A percentile compares a stretch with the other conserved stretches of the same genome.
phyloP scores from a whole-genome alignment of 2,329 filamentous ascomycete genomes.

The Amauroascus niger region DNA sequence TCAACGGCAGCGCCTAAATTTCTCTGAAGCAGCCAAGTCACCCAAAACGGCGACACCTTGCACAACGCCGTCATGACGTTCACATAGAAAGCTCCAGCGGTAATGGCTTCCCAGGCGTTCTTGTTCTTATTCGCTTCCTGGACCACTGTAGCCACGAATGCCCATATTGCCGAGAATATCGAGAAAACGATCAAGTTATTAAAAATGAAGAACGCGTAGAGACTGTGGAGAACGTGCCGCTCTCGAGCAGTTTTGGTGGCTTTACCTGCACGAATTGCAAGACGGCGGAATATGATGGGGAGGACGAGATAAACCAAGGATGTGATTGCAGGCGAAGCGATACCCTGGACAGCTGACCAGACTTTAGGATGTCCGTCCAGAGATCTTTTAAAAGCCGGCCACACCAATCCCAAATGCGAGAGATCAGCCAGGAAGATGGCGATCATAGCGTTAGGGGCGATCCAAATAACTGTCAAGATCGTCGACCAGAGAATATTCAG shows the following conservation, averaged over 20 bases:
- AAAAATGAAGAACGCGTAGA: slow-evolving; percentile 94
- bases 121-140: slow-evolving; percentile 46
- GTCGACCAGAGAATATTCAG: slow-evolving; percentile 78
- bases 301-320: slow-evolving; percentile 80
- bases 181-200: slow-evolving; percentile 96
- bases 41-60: slow-evolving; percentile 80
- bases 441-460: slow-evolving; percentile 86
- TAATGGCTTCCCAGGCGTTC: slow-evolving; percentile 60
- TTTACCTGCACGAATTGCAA: slow-evolving; percentile 76
- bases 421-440: slow-evolving; percentile 88
- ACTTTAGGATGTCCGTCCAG: slow-evolving; percentile 53
- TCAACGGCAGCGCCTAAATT: slow-evolving; percentile 91
- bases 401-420: slow-evolving; percentile 66
- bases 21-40: slow-evolving; percentile 84
- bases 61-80: slow-evolving; percentile 67
- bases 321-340: slow-evolving; percentile 75
- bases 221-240: slow-evolving; percentile 76
- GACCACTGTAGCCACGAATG: slow-evolving; percentile 58
- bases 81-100: slow-evolving; percentile 52
- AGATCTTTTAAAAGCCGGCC: slow-evolving; percentile 60
- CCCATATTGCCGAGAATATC: slow-evolving; percentile 74
- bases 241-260: slow-evolving; percentile 87
- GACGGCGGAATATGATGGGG: slow-evolving; percentile 79
- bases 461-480: slow-evolving; percentile 72
- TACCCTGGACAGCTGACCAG: slow-evolving; percentile 88